Evolutionary conservation across 2,329 filamentous ascomycete genomes (phyloP).

Genomic region (Cytospora paraplurivora): DNA sequence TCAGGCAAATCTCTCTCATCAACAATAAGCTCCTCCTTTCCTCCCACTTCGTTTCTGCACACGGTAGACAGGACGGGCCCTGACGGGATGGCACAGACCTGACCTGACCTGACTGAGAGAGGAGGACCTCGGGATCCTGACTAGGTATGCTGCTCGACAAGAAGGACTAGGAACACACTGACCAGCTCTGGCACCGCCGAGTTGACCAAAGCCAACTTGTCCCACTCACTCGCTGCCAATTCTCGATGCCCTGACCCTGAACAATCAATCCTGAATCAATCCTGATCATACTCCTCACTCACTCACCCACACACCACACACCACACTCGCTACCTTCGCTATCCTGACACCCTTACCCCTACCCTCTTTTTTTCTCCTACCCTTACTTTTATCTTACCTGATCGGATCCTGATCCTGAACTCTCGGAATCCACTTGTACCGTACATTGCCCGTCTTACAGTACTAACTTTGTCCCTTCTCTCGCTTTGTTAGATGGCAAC

Average conservation of each 20-base stretch:
- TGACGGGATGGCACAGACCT: not conserved
- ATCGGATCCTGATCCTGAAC: conserved; percentile 1
- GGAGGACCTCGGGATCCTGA: not conserved
- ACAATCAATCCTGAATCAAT: no score
- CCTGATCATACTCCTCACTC: conserved; percentile 8
- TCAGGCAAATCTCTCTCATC: conserved; percentile 14
- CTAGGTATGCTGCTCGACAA: not conserved
- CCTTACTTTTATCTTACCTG: conserved; percentile 5
- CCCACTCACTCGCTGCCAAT: conserved; percentile 10
- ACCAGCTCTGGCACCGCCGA: conserved; percentile 20
- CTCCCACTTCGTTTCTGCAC: conserved; percentile 1
- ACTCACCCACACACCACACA: not conserved
- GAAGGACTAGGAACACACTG: conserved; percentile 11
- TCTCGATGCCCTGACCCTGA: conserved; percentile 24
- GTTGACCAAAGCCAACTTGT: conserved; percentile 16
- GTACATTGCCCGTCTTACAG: not conserved
- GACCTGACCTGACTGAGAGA: not conserved
- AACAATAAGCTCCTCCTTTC: conserved; percentile 2
- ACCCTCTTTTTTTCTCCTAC: not conserved
- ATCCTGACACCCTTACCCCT: conserved; percentile 4
- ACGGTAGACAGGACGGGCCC: not conserved
- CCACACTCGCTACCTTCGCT: conserved; percentile 14
- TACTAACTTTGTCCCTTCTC: conserved; percentile 23
- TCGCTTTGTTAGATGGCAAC: conserved; percentile 31
- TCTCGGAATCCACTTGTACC: not conserved